phyloP scores from a whole-genome alignment of 2,329 filamentous ascomycete species.

The Fusarium irregulare region DNA sequence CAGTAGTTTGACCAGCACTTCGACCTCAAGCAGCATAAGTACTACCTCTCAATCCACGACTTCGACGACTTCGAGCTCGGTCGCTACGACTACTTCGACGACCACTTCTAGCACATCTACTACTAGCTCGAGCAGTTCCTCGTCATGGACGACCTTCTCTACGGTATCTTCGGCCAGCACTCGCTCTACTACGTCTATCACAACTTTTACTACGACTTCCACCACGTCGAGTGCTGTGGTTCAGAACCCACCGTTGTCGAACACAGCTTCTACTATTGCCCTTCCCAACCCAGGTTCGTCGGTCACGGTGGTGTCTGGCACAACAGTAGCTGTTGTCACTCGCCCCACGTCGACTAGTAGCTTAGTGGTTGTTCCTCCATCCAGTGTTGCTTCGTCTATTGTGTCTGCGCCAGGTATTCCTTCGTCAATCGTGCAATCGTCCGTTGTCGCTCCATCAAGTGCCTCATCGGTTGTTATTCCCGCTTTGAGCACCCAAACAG shows the following conservation, averaged over 20 bases:
- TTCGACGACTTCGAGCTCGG: background rate
- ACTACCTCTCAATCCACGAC: background rate
- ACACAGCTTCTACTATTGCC: background rate
- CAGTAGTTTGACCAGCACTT: background rate
- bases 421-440: background rate
- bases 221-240: background rate
- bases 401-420: background rate
- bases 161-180: slow-evolving; percentile 6
- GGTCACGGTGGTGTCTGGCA: background rate
- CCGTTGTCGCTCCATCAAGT: rapidly evolving
- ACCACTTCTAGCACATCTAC: background rate
- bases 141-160: background rate
- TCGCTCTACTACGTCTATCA: background rate
- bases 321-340: slow-evolving; percentile 33
- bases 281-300: slow-evolving; percentile 31
- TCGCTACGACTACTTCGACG: background rate
- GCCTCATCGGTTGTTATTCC: background rate
- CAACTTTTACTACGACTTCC: background rate
- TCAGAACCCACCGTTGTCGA: background rate
- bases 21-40: background rate
- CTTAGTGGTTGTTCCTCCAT: slow-evolving; percentile 38
- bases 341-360: background rate
- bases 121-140: background rate
- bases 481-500: background rate
- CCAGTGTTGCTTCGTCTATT: background rate